phyloP scores from a whole-genome alignment of 148 eudicot species.

The Nyssa sinensis region DNA sequence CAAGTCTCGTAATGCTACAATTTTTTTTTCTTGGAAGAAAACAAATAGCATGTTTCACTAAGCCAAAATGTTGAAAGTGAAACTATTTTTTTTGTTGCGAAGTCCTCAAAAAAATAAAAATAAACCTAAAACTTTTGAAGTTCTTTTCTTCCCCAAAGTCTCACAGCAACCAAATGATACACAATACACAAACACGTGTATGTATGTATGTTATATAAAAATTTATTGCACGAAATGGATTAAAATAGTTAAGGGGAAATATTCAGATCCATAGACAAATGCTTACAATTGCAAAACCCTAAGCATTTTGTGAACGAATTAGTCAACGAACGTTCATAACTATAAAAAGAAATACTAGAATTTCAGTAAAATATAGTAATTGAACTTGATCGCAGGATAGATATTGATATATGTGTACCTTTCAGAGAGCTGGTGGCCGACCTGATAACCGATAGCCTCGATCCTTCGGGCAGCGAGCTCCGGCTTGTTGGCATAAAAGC shows the following conservation, averaged over 20 bases:
- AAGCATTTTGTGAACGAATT: not conserved
- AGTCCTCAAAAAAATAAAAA: no score
- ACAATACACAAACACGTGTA: not conserved
- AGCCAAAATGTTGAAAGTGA: not conserved
- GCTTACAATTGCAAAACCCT: slow-evolving; percentile 4
- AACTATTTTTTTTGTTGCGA: no score
- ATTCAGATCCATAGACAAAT: slow-evolving; percentile 2
- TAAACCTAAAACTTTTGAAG: not conserved
- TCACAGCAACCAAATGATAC: not conserved
- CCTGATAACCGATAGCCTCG: slow-evolving; percentile 91
- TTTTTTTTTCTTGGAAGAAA: no score
- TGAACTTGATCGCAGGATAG: not conserved
- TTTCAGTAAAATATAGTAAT: not conserved
- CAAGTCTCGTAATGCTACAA: not conserved
- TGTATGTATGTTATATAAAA: no score
- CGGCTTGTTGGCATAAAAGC: slow-evolving; percentile 79
- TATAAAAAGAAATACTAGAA: not conserved
- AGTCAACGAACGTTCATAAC: not conserved
- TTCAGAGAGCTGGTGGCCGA: slow-evolving; percentile 93
- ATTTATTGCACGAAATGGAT: not conserved
- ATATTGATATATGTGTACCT: slow-evolving; percentile 35
- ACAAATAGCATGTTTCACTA: no score
- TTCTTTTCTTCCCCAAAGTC: not conserved
- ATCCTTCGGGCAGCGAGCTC: slow-evolving; percentile 97
- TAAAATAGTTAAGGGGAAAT: not conserved